These are phyloP conservation scores for Leucaena leucocephala DNA, from an alignment of 306 rosid species.

Conservation along the genomic window DNA sequence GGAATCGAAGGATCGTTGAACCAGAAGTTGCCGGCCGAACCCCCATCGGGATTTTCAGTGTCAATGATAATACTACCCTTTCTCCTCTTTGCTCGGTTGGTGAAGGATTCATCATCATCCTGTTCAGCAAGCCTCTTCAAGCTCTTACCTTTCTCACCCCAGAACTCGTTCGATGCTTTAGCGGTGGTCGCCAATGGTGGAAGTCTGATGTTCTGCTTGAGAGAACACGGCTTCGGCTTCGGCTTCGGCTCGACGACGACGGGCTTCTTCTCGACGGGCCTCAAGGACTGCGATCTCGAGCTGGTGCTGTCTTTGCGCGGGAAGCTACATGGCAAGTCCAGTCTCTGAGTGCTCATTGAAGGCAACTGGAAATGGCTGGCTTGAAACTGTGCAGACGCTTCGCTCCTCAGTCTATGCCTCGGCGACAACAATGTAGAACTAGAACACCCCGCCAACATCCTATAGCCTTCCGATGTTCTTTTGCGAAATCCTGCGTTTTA, in stretches of 20 bases:
- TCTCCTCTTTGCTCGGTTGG: constrained; percentile 74
- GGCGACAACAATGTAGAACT: constrained; percentile 98
- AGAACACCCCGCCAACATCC: constrained; percentile 99
- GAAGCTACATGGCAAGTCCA: constrained; percentile 88
- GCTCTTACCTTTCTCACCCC: constrained; percentile 67
- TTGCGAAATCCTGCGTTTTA: constrained; percentile 17
- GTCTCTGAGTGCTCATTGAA: constrained; percentile 95
- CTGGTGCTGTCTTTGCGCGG: constrained; percentile 57
- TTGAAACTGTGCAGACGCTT: constrained; percentile 85
- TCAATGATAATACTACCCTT: constrained; percentile 52
- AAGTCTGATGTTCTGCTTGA: constrained; percentile 79
- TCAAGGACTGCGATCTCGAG: constrained; percentile 66
- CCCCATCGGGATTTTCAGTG: constrained; percentile 45
- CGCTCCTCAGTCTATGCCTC: constrained; percentile 97
- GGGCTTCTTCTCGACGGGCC: constrained; percentile 75
- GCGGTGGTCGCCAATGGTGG: constrained; percentile 69
- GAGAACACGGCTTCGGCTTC: constrained; percentile 55
- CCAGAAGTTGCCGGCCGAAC: constrained; percentile 62
- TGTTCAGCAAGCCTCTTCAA: constrained; percentile 82
- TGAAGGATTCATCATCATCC: constrained; percentile 52
- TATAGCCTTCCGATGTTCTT: constrained; percentile 48
- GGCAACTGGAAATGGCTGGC: constrained; percentile 87
- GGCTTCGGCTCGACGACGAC: constrained; percentile 34
- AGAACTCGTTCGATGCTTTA: constrained; percentile 52
- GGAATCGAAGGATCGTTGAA: constrained; percentile 57